These are phyloP conservation scores for Nemania sp. DNA, from an alignment of 2,329 filamentous ascomycete species.

Conservation along the genomic window DNA sequence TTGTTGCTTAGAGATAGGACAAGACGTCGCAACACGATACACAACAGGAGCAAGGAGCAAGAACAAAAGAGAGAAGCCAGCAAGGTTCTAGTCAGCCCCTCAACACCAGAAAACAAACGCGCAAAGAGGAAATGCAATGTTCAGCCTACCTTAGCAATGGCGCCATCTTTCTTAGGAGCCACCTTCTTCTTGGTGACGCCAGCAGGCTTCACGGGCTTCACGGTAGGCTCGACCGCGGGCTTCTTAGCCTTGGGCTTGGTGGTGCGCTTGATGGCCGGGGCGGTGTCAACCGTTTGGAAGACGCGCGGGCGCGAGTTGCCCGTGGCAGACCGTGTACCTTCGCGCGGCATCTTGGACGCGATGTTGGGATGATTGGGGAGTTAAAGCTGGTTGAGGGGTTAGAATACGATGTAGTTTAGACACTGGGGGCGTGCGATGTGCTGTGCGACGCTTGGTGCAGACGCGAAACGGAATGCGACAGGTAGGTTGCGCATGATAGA, in stretches of 20 bases:
- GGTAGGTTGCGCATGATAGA: conserved; percentile 23
- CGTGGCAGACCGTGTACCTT: conserved; percentile 64
- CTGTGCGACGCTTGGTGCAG: conserved; percentile 44
- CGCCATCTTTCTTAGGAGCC: conserved; percentile 50
- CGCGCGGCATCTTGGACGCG: conserved; percentile 58
- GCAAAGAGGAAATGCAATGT: background rate
- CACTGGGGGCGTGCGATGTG: conserved; percentile 17
- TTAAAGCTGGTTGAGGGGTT: conserved; percentile 44
- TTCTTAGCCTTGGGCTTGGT: conserved; percentile 50
- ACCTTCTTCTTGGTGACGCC: conserved; percentile 53
- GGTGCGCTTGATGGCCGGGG: conserved; percentile 59
- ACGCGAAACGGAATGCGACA: conserved; percentile 50
- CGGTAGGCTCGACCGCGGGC: conserved; percentile 36
- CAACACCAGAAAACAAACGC: background rate
- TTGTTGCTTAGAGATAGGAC: background rate
- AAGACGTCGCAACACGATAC: background rate
- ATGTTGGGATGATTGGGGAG: conserved; percentile 13
- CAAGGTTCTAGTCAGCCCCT: background rate
- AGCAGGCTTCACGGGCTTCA: conserved; percentile 48
- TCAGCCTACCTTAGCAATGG: conserved; percentile 48
- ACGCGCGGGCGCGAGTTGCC: conserved; percentile 66
- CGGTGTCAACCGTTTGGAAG: conserved; percentile 62
- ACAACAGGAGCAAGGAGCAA: background rate
- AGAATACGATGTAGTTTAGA: conserved; percentile 41
- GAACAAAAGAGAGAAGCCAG: background rate